Evolutionary conservation across 805 yeast species (phyloP).

Genomic region (Candida maesae): DNA sequence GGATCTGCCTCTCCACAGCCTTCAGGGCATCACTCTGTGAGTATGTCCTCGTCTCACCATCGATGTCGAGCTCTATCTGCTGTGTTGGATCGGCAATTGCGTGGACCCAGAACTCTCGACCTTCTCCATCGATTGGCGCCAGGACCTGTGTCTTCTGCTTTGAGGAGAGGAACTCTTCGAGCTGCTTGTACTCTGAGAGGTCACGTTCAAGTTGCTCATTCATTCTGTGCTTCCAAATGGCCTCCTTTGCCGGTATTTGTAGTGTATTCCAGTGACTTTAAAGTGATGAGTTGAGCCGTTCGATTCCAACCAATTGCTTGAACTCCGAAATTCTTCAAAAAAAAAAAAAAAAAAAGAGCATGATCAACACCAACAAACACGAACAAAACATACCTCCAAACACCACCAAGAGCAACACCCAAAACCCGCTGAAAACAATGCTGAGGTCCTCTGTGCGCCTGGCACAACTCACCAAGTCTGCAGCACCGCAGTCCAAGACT

Average conservation of each 20-base stretch:
- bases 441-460: neutral
- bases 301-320: no score
- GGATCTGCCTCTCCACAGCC: conserved; percentile 6
- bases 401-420: neutral
- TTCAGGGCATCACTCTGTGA: conserved; percentile 9
- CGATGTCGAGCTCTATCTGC: conserved; percentile 13
- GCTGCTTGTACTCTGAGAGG: conserved; percentile 11
- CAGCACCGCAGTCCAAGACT: neutral
- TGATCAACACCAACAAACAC: neutral
- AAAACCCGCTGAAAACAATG: neutral
- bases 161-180: conserved; percentile 7
- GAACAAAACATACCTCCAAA: neutral
- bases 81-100: conserved; percentile 14
- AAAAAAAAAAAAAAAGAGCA: neutral
- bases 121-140: conserved; percentile 21
- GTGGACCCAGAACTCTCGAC: conserved; percentile 21
- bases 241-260: no score
- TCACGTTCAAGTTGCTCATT: conserved; percentile 1
- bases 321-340: no score
- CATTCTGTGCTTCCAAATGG: no score
- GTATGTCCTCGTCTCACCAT: conserved; percentile 7
- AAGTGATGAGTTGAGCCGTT: no score
- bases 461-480: conserved; percentile 1
- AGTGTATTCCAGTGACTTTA: no score
- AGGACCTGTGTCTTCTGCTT: conserved; percentile 11